Base-by-base conservation (phyloP, 2,329 filamentous ascomycete genomes). In the Aaosphaeria pasadenensis region DNA sequence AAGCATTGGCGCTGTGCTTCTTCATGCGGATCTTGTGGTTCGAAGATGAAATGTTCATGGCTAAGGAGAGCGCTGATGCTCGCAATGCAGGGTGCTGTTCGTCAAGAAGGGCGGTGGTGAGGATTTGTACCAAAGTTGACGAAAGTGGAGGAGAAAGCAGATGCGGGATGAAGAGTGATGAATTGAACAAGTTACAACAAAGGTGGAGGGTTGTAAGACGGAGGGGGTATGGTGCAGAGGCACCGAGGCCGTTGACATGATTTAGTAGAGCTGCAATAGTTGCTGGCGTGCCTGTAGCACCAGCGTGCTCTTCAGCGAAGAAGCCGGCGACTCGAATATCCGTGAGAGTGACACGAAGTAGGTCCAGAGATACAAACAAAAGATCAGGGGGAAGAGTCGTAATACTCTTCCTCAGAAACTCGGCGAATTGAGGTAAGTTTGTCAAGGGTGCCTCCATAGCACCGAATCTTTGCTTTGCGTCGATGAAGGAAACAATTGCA, bases 141-240 rank as follows among this genome's bases (percentile, higher is more conserved):
- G 43, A 91, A 69, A 24, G 58, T 1, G 65, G 64, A 3, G 56
- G 36, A 45, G 72, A 67, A 5, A 88, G 73, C 6, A 91, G 75
- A 52, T 85, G 79, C 2, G 83, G 77, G 1, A 84, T 76, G 60
- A 87, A 95, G 0, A 95, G 75, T 0, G 83, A 80, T 1, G 86
- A 86, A 0, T 83, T 85, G 72, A 95, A 96, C 39, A 95, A 76
- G 61, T 96, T 96, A 72, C 90, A 95, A 1, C 83, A 80, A 62
- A 92, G 80, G 58, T 96, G 91, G 24, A 95, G 72, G 0, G 89
- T 87, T 11, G 95, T 89, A 2, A 96, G 82, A 11, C 90, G 86
- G 1, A 95, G 78, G 4, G 88, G 85, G 64, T 96, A 96, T 0
- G 90, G 89, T 38, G 85, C 88, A 2, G 51, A 48, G 1, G 74